Base-by-base conservation (phyloP, 2,329 filamentous ascomycete species). In the Hysterium pulicare region DNA sequence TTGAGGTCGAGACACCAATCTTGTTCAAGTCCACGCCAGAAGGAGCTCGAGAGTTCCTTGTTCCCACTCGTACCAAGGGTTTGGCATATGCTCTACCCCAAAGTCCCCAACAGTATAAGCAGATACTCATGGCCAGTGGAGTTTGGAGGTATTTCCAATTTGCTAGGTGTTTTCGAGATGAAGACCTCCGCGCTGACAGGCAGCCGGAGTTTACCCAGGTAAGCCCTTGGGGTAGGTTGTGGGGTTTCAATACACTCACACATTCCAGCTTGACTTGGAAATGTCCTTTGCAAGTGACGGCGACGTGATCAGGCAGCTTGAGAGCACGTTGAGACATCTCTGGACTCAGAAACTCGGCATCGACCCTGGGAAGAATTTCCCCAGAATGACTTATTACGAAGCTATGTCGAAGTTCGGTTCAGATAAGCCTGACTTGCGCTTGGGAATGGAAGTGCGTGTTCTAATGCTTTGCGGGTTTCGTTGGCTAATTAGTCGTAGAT, bases 11-110 rank as follows among this genome's bases (percentile, higher is more conserved):
- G 64, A 98, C 93, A 0, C 93, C 93, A 0, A 72, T 96, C 3
- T 76, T 98, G 0, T 98, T 98, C 78, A 98, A 97, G 66, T 96
- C 93, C 0, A 98, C 93, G 0, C 89, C 93, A 0, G 93, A 98
- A 70, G 93, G 93, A 1, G 94, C 93, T 1, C 78, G 91, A 37
- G 93, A 98, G 64, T 98, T 98, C 49, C 67, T 98, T 5, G 91
- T 98, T 4, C 93, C 93, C 0, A 95, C 90, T 1, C 77, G 93
- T 21, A 79, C 77, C 26, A 76, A 75, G 1, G 89, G 88, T 0
- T 72, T 83, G 46, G 90, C 88, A 3, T 98, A 97, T 66, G 93
- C 93, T 7, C 73, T 98, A 16, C 90, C 90, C 0, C 94, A 98
- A 64, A 97, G 91, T 51, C 93, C 93, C 0, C 93, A 98, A 65